phyloP scores from a whole-genome alignment of 2,329 filamentous ascomycete species.

The Sporothrix brasiliensis region DNA sequence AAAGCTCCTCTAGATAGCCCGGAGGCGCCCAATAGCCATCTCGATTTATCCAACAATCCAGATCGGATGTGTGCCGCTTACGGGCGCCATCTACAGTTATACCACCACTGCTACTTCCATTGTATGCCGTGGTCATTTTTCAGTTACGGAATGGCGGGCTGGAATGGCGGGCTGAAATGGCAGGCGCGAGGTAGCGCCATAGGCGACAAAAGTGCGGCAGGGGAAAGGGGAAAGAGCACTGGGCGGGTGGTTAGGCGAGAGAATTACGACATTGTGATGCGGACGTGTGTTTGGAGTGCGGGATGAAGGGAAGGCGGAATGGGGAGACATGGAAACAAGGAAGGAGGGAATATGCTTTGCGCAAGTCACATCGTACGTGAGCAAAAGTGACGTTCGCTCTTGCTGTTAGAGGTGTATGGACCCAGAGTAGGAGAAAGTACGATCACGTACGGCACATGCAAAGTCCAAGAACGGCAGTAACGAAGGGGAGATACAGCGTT shows the following conservation, averaged over 20 bases:
- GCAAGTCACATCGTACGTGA: background rate
- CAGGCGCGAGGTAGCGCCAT: background rate
- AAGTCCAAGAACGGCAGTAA: background rate
- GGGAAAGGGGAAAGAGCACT: slow-evolving; percentile 4
- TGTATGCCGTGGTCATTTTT: background rate
- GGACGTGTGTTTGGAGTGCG: slow-evolving; percentile 11
- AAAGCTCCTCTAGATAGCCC: background rate
- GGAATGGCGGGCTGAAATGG: background rate
- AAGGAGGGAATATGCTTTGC: slow-evolving; percentile 13
- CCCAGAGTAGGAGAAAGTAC: slow-evolving; percentile 5
- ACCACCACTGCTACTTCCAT: background rate
- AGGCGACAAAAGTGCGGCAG: slow-evolving; percentile 5
- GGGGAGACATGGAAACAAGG: slow-evolving; percentile 26
- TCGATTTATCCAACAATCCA: background rate
- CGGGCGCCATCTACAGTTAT: background rate
- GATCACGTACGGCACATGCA: slow-evolving; percentile 22
- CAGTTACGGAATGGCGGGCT: background rate
- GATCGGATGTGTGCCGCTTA: slow-evolving; percentile 17
- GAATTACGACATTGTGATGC: background rate
- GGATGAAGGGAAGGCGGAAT: slow-evolving; percentile 23
- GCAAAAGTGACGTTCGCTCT: background rate
- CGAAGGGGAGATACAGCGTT: slow-evolving; percentile 9
- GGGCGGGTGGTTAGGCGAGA: slow-evolving; percentile 10
- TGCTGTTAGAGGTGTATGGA: background rate
- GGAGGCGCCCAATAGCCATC: background rate